Conservation (phyloP, 2,329 filamentous ascomycete species). For the Phaeomoniella chlamydospora region DNA sequence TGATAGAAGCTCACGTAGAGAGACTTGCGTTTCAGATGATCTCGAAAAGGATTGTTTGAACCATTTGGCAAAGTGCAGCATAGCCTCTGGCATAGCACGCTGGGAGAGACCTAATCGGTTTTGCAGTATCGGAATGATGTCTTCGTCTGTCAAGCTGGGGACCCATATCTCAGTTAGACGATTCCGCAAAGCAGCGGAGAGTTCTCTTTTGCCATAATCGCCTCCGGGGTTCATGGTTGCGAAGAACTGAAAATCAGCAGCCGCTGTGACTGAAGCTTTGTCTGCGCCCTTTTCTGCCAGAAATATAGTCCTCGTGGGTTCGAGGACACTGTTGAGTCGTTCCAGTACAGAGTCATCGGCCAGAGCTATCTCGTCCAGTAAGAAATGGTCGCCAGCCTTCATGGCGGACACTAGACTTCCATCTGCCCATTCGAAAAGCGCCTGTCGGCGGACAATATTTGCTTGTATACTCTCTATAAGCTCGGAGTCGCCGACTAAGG, state of each 20-base stretch:
- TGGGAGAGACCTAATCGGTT: conserved; percentile 52
- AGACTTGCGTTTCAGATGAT: conserved; percentile 62
- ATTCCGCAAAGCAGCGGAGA: conserved; percentile 88
- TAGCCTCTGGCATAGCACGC: conserved; percentile 45
- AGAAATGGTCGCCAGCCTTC: conserved; percentile 76
- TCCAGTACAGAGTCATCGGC: conserved; percentile 96
- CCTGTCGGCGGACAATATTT: conserved; percentile 53
- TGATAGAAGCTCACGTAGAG: conserved; percentile 78
- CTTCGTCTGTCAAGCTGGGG: conserved; percentile 66
- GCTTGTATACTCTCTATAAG: conserved; percentile 27
- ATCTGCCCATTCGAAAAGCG: conserved; percentile 92
- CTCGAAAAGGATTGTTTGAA: conserved; percentile 71
- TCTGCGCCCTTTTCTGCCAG: conserved; percentile 86
- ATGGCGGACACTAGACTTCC: conserved; percentile 89
- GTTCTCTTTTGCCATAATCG: conserved; percentile 94
- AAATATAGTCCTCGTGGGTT: conserved; percentile 71
- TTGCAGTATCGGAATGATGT: conserved; percentile 74
- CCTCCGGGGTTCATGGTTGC: conserved; percentile 99
- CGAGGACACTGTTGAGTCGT: conserved; percentile 87
- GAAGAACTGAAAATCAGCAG: conserved; percentile 80
- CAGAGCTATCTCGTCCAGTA: conserved; percentile 94
- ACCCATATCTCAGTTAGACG: conserved; percentile 99
- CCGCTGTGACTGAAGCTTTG: conserved; percentile 64
- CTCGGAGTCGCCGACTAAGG: conserved; percentile 32
- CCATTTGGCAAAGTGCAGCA: conserved; percentile 85